Evolutionary conservation across 371 early-diverging fungal species (phyloP), one percentile per base, ranked within the genome.

Genomic region (Mortierella sp.): DNA sequence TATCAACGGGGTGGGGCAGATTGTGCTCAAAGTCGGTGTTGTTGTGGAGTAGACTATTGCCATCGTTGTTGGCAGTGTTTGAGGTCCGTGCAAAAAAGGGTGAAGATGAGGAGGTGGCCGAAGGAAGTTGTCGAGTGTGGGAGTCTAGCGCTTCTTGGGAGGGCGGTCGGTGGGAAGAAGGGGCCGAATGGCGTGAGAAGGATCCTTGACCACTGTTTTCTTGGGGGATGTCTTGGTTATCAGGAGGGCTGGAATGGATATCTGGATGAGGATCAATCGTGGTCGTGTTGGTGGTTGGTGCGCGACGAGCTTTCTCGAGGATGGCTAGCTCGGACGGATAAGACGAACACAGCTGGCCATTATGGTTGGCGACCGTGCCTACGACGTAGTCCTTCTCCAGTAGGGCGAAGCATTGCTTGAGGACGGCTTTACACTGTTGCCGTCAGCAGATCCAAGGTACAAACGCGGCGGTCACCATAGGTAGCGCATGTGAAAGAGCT

Each of bases 321-420:
- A 86, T 86, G 69, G 80, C 86, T 24, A 86, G 43, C 57, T 86
- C 86, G 4, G 86, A 75, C 26, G 86, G 86, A 71, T 86, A 86
- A n/a, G 86, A 81, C 57, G 82, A 70, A 50, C 86, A 86, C 16
- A 86, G 75, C 69, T 86, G 82, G 19, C 86, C 86, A 79, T 77
- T 79, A 75, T 81, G 82, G 61, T 86, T 86, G 44, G 79, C 70
- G 4, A 86, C 86, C 24, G 59, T 51, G 40, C 86, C 86, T 10
- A 86, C 86, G 5, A 86, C 79, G 37, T 86, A 86, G 51, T 86
- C 86, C 46, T 86, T 86, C 37, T 86, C 82, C 21, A 86, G 37
- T 28, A 86, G 73, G 10, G 78, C 55, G 69, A 86, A 81, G 77
- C 86, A 86, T 46, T 86, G 81, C 50, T 82, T 79, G 40, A 86